phyloP scores from a whole-genome alignment of 495 filamentous ascomycete genomes.

The Lophiotrema nucula region DNA sequence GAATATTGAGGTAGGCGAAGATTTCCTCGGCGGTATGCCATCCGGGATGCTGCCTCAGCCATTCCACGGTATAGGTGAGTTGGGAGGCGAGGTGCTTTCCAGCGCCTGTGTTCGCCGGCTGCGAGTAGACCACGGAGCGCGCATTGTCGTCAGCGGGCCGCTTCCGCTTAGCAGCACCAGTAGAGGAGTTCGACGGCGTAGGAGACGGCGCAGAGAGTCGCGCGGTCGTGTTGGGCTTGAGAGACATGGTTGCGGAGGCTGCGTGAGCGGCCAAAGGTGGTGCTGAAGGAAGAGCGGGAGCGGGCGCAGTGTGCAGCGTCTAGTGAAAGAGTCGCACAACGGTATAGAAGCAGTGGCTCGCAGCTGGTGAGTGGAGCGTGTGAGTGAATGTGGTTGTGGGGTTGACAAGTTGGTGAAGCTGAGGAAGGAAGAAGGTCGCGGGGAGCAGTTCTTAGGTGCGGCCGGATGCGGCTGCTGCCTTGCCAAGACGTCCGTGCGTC shows the following conservation, averaged over 20 bases:
- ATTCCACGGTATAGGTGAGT: constrained; percentile 76
- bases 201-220: constrained; percentile 30
- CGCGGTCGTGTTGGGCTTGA: constrained; percentile 34
- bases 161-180: constrained; percentile 55
- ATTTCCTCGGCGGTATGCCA: constrained; percentile 72
- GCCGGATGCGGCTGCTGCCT: not conserved
- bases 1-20: constrained; percentile 69
- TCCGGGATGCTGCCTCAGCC: constrained; percentile 66
- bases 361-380: not conserved
- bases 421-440: too few species aligned
- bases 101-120: constrained; percentile 72
- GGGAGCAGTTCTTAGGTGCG: too few species aligned
- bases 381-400: not conserved
- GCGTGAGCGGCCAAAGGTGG: not conserved
- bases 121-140: constrained; percentile 62
- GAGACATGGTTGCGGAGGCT: constrained; percentile 31
- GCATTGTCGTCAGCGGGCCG: constrained; percentile 52
- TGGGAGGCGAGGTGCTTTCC: constrained; percentile 80
- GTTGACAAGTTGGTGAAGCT: not conserved
- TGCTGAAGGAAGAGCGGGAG: not conserved
- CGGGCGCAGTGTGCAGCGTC: constrained; percentile 10
- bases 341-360: not conserved
- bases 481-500: not conserved
- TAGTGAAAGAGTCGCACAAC: constrained; percentile 17
- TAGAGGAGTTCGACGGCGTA: constrained; percentile 31